Conservation (phyloP, 139 green algal genomes). For the Chlorella vulgaris region DNA sequence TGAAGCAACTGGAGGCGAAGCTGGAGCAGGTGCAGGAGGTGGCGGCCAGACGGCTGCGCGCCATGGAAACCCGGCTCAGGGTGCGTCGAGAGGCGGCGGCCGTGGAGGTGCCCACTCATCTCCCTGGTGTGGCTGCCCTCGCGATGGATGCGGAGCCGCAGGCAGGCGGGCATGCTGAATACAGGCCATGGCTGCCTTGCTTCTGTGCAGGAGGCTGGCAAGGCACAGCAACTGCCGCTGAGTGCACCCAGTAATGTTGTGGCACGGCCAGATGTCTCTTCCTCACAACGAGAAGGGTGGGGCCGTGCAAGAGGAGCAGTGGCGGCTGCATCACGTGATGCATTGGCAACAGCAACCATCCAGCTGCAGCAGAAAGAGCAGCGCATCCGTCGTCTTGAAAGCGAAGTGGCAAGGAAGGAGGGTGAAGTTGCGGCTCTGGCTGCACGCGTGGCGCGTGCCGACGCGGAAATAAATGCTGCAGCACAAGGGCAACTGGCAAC, state of each 20-base stretch:
- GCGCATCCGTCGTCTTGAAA: slow-evolving; percentile 11
- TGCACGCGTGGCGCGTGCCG: neutral
- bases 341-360: neutral
- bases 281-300: too few relatives aligned
- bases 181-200: too few relatives aligned
- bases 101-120: too few relatives aligned
- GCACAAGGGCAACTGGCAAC: neutral
- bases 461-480: neutral
- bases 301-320: too few relatives aligned
- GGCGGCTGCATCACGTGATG: slow-evolving; percentile 5
- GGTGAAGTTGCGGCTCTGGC: neutral
- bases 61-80: slow-evolving; percentile 11
- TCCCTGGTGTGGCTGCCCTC: too few relatives aligned
- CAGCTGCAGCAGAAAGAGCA: slow-evolving; percentile 31
- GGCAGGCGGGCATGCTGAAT: too few relatives aligned
- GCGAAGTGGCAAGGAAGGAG: neutral
- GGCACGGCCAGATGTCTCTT: too few relatives aligned
- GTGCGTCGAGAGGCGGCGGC: neutral
- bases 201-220: too few relatives aligned
- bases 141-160: too few relatives aligned
- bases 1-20: neutral
- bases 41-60: neutral
- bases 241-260: too few relatives aligned
- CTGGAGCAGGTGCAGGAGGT: neutral
- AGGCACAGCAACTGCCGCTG: too few relatives aligned